Conservation (phyloP, 305 asterid species). For the Coffea humblotiana region DNA sequence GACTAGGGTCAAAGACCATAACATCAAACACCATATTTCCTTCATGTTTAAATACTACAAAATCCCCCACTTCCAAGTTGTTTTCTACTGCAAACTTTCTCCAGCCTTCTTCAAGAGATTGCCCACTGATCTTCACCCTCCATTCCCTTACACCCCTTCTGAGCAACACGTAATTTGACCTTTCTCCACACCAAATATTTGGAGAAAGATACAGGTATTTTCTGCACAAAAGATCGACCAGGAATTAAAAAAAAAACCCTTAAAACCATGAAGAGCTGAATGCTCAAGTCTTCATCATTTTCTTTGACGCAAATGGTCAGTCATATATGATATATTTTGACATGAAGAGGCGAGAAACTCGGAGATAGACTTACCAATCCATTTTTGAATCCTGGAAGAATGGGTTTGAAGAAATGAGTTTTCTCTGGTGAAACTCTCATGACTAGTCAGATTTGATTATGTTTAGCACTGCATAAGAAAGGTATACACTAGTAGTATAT, state of each 20-base stretch:
- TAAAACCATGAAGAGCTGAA: neutral
- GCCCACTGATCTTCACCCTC: conserved; percentile 19
- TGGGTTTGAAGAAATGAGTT: conserved; percentile 22
- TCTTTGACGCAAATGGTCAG: no score
- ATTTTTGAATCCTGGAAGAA: conserved; percentile 13
- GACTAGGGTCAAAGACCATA: conserved; percentile 16
- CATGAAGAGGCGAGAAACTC: no score
- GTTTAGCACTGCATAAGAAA: neutral
- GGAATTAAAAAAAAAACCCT: no score
- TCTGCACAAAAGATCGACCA: neutral
- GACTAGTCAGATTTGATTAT: neutral
- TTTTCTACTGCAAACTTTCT: conserved; percentile 12
- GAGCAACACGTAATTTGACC: conserved; percentile 3
- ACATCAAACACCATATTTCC: conserved; percentile 28
- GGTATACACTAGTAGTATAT: neutral
- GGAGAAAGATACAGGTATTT: conserved; percentile 18
- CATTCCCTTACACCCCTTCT: conserved; percentile 19
- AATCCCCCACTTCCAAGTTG: conserved; percentile 20
- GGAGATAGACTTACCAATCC: conserved; percentile 9
- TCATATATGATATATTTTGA: no score
- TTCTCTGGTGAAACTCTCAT: conserved; percentile 18
- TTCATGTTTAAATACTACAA: conserved; percentile 25
- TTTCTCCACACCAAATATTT: conserved; percentile 18
- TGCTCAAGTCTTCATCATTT: neutral
- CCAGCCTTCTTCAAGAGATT: conserved; percentile 16